Evolutionary conservation across 2,329 filamentous ascomycete species (phyloP), one percentile per base, ranked within the genome.

Genomic region (Rhynchosporium agropyri): DNA sequence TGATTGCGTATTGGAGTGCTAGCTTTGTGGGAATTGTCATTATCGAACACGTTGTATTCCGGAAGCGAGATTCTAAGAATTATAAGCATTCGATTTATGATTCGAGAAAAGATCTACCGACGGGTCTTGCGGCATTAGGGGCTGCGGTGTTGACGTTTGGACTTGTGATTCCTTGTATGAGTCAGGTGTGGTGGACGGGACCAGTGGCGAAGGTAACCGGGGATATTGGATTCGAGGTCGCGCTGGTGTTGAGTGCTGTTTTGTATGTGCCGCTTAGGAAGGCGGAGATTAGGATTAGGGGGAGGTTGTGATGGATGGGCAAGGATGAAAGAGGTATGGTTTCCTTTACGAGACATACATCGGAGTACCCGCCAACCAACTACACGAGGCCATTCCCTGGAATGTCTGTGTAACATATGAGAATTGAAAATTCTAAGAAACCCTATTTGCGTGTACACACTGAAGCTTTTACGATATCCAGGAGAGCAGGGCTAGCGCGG

Each of bases 1-100:
- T 86, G 58, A 84, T 86, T 63, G 82, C 83, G 2, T 91, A 90
- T 78, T 91, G 88, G 87, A 79, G 90, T 8, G 84, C 86, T 54
- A 88, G 90, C 68, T 91, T 90, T 76, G 82, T 84, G 65, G 86
- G 82, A 56, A 83, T 90, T 65, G 78, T 83, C 0, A 73, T 90
- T 15, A 77, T 79, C 1, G 88, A 91, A 61, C 88, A 90, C 76
- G 84, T 89, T 70, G 69, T 88, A 69, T 90, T 88, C 79, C 83
- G 83, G 68, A 81, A 83, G 31, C 82, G 83, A 1, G 53, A 67
- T 73, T 50, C 48, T 20, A 62, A 64, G 2, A 84, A 82, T 8
- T 90, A 90, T 73, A 72, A 74, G n/a, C 76, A 81, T 0, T 80
- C 83, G 40, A 73, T 80, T 63, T 89, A 88, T 74, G 81, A 86